Base-by-base conservation (phyloP, 2,329 filamentous ascomycete genomes). In the Shiraia bambusicola region DNA sequence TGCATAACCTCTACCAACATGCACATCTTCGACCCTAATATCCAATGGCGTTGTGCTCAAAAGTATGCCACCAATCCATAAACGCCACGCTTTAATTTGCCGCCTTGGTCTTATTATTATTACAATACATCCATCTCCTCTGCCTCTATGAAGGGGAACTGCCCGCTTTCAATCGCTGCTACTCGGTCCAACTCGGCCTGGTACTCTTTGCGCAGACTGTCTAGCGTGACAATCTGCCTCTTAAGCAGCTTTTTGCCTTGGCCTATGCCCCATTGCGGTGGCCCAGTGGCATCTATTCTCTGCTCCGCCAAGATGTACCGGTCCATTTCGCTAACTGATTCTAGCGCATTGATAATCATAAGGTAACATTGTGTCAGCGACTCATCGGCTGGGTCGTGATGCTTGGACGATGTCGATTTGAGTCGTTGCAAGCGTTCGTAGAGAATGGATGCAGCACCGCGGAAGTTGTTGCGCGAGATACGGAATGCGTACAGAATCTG, bases 401-500 rank as follows among this genome's bases (percentile, higher is more conserved):
- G 45, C 48, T 64, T 63, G 15, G 67, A 71, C 7, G 63, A 62
- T 4, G 66, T 67, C 3, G 63, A 58, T 27, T 73, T 65, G 15
- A 83, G 70, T 6, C 74, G 72, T 50, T 80, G 74, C 8, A 83
- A 69, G 13, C 77, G 76, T 37, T 78, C 76, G 50, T 81, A 76
- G 2, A 81, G 69, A 10, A 80, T 72, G 28, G 77, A 74, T 1
- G 81, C 79, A 2, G 82, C 82, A 36, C 92, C 93, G 31, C 92
- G 87, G 76, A 90, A 95, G 71, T 97, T 88, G 59, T 83, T 82
- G 53, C 85, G 85, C 49, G 83, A 83, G 52, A 95, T 85, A 37
- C 93, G 83, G 82, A 92, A 96, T 3, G 91, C 84, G 66, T 96
- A 95, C 34, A 97, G 80, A 42, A 96, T 86, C 58, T 92, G 87